Evolutionary conservation across 2,329 filamentous ascomycete species (phyloP).

Genomic region (Pyricularia sp.): DNA sequence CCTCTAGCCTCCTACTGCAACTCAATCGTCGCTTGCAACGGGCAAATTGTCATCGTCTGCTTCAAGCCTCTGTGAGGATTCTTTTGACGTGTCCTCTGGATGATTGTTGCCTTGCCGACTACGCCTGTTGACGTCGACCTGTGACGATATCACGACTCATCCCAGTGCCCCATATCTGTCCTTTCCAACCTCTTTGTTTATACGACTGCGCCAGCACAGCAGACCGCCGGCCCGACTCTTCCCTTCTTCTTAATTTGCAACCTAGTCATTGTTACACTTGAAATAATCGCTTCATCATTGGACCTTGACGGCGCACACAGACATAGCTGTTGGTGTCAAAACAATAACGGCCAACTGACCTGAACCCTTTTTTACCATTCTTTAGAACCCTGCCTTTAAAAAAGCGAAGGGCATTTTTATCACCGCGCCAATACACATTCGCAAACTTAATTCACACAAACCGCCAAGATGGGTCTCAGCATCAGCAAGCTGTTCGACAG

Average conservation of each 20-base stretch:
- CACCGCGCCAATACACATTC: background rate
- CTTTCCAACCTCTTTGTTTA: constrained; percentile 1
- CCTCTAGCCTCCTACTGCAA: background rate
- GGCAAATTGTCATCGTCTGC: background rate
- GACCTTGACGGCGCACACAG: background rate
- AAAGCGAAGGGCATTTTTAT: background rate
- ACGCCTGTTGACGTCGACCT: background rate
- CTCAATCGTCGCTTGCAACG: background rate
- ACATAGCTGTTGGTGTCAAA: background rate
- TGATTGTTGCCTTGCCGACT: background rate
- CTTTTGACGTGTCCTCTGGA: background rate
- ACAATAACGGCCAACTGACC: background rate
- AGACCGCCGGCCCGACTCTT: background rate
- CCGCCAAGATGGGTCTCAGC: constrained; percentile 89
- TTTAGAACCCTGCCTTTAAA: background rate
- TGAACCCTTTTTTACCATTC: background rate
- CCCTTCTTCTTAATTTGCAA: background rate
- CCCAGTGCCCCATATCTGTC: constrained; percentile 3
- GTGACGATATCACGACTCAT: background rate
- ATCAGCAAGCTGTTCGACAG: constrained; percentile 95
- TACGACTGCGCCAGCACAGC: background rate
- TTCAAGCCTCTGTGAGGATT: background rate
- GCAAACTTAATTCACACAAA: constrained; percentile 14
- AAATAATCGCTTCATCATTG: background rate
- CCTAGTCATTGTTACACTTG: background rate